Base-by-base conservation (phyloP, 768 basidiomycete genomes). In the Pulveroboletus ravenelii region DNA sequence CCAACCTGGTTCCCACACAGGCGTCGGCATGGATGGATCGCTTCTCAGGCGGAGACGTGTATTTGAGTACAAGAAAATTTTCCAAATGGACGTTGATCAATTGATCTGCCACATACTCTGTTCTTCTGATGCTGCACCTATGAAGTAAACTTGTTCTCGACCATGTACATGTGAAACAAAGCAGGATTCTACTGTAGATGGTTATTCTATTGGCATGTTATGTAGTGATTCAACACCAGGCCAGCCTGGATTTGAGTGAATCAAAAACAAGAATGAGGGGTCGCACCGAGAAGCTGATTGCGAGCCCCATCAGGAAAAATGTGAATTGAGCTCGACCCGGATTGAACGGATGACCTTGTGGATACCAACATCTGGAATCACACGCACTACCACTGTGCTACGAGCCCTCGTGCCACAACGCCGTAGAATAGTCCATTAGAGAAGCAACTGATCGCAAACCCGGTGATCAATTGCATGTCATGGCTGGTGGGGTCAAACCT, bases 1-100 rank as follows among this genome's bases (percentile, higher is more conserved):
- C 86, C 17, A 92, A 90, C 62, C 57, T 93, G 48, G 62, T 79
- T 25, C 91, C 91, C 6, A 81, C 77, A 15, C 81, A 88, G 32
- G 71, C 67, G 6, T 78, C 73, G 5, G 79, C 88, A 15, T 92
- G 91, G 89, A 85, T 86, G 79, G 76, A 73, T 36, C 67, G 62
- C n/a, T 51, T 71, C 44, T 77, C 77, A 14, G 79, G 73, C n/a
- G 76, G 81, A 10, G 82, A 88, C 61, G 76, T 93, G 2, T 90
- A 81, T 65, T 66, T 95, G 52, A 74, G 76, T 52, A 87, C 89
- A 4, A 74, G 79, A 52, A 75, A 80, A 43, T 78, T 82, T 54
- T 80, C 89, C 8, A 72, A 77, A 55, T 88, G 85, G 85, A 81
- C 71, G 46, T 72, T 65, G 41, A 15, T 66, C 43, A 46, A 47